Evolutionary conservation across 225 moss, liverwort and hornwort species (phyloP).

Genomic region (Marchantia polymorpha): DNA sequence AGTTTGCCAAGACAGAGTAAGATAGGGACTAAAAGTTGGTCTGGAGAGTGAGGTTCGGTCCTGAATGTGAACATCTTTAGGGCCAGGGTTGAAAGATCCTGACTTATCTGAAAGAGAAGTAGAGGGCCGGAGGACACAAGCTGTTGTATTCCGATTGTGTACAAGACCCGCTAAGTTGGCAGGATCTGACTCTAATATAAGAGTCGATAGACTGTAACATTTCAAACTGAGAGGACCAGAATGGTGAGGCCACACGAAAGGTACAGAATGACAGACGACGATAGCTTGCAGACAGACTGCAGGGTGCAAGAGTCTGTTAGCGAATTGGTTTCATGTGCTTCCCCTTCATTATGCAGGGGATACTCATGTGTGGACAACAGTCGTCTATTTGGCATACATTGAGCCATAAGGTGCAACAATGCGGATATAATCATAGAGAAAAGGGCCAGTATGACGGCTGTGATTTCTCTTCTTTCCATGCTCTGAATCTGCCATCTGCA

Average conservation of each 20-base stretch:
- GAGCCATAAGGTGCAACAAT: constrained; percentile 54
- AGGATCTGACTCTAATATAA: too few species aligned
- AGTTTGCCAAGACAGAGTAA: too few species aligned
- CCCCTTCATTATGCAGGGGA: background rate
- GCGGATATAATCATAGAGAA: constrained; percentile 65
- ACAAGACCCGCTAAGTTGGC: too few species aligned
- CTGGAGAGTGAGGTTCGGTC: too few species aligned
- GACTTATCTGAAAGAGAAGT: too few species aligned
- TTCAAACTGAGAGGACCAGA: constrained; percentile 39
- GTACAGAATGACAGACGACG: constrained; percentile 34
- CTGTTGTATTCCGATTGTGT: too few species aligned
- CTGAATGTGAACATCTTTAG: too few species aligned
- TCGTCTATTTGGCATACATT: constrained; percentile 27
- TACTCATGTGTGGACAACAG: background rate
- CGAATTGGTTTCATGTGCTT: background rate
- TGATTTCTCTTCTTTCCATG: constrained; percentile 77
- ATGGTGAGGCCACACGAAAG: constrained; percentile 40
- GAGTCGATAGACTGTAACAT: too few species aligned
- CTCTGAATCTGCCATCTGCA: constrained; percentile 70
- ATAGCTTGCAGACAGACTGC: constrained; percentile 25
- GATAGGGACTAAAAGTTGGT: too few species aligned
- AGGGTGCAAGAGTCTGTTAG: constrained; percentile 20
- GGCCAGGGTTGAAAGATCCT: too few species aligned
- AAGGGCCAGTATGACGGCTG: constrained; percentile 62
- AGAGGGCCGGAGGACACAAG: too few species aligned